phyloP scores from a whole-genome alignment of 768 basidiomycete species.

The Trametes sanguinea region DNA sequence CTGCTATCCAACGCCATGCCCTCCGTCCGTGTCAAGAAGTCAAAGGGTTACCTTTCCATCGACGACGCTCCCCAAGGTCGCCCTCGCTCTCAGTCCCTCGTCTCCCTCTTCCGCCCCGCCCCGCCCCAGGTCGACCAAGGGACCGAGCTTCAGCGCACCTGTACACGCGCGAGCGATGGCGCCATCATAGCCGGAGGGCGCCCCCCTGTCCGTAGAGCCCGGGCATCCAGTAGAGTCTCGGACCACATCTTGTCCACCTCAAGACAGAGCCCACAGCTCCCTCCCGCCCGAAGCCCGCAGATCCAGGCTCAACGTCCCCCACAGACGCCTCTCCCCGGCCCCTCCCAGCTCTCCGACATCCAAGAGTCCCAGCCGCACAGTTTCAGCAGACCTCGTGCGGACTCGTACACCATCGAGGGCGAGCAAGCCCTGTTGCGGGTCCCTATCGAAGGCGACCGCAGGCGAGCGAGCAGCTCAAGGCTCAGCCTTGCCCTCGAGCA shows the following conservation, averaged over 20 bases:
- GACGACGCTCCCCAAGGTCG: conserved; percentile 13
- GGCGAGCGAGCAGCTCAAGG: conserved; percentile 47
- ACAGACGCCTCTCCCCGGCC: background rate
- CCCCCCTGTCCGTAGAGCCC: conserved; percentile 1
- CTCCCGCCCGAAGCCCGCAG: background rate
- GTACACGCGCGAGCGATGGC: background rate
- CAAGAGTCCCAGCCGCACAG: conserved; percentile 5
- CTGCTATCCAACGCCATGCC: conserved; percentile 40
- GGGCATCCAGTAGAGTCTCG: conserved; percentile 28
- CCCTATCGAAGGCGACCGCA: conserved; percentile 36
- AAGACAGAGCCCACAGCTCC: conserved; percentile 7
- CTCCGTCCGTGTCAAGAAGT: conserved; percentile 47
- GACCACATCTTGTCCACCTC: conserved; percentile 27
- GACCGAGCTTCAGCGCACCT: background rate
- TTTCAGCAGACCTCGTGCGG: conserved; percentile 5
- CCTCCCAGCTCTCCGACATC: conserved; percentile 2
- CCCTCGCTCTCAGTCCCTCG: conserved; percentile 24
- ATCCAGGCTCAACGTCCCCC: background rate
- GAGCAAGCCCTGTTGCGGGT: conserved; percentile 44
- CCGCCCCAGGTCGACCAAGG: background rate
- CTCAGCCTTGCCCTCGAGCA: conserved; percentile 33
- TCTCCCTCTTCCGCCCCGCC: conserved; percentile 11
- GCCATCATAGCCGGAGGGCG: conserved; percentile 4
- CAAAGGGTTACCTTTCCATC: conserved; percentile 27
- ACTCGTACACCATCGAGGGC: conserved; percentile 41